phyloP scores from a whole-genome alignment of 495 filamentous ascomycete genomes.

The Neurospora terricola region DNA sequence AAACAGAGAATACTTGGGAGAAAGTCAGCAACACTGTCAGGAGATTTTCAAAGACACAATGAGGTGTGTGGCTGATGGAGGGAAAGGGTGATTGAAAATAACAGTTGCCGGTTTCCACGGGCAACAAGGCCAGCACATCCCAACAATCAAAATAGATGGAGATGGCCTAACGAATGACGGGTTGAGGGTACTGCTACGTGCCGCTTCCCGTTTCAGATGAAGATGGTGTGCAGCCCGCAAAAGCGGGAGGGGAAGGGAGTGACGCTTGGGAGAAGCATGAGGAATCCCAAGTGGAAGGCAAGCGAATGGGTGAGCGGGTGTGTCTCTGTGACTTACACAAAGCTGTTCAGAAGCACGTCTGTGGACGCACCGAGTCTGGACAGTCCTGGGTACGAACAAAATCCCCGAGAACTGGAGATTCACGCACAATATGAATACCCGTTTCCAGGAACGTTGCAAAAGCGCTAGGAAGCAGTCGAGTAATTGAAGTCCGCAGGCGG shows the following conservation, averaged over 20 bases:
- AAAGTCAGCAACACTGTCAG: background rate
- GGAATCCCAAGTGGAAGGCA: slow-evolving; percentile 16
- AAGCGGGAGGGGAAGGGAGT: slow-evolving; percentile 14
- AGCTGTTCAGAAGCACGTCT: background rate
- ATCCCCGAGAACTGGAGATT: background rate
- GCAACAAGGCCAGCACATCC: background rate
- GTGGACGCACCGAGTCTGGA: background rate
- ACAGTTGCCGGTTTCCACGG: background rate
- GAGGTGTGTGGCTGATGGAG: background rate
- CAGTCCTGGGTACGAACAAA: background rate
- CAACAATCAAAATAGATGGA: background rate
- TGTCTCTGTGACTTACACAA: background rate
- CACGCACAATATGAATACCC: background rate
- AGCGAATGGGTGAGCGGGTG: slow-evolving; percentile 1
- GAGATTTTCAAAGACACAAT: background rate
- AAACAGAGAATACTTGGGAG: background rate
- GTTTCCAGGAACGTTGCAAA: slow-evolving; percentile 22
- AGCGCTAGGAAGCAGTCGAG: slow-evolving; percentile 23
- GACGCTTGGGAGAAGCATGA: slow-evolving; percentile 10
- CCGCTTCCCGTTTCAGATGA: slow-evolving; percentile 1
- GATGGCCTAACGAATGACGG: background rate
- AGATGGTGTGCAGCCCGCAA: slow-evolving; percentile 15
- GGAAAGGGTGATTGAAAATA: background rate
- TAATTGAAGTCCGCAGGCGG: slow-evolving; percentile 39
- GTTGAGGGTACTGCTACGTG: background rate